Conservation (phyloP, 2,329 filamentous ascomycete genomes). For the Hirsutella rhossiliensis region DNA sequence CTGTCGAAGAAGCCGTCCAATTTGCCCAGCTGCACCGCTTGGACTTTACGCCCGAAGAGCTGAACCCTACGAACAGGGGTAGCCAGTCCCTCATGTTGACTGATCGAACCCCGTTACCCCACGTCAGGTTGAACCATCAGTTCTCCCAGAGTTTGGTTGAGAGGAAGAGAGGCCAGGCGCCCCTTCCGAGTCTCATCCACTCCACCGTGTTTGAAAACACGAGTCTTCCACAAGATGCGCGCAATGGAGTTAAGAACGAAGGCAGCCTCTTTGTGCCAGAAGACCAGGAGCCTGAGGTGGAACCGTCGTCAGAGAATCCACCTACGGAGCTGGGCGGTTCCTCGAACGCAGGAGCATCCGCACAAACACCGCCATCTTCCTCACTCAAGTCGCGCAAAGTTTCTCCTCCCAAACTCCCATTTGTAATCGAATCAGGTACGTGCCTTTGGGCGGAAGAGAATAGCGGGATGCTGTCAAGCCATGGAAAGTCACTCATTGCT, state of each 20-base stretch:
- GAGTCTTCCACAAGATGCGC: neutral
- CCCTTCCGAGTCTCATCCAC: constrained; percentile 44
- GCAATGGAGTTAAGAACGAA: constrained; percentile 9
- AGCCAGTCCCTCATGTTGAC: constrained; percentile 31
- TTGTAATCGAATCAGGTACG: neutral
- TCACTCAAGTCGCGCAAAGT: neutral
- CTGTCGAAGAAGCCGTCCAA: constrained; percentile 50
- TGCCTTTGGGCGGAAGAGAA: neutral
- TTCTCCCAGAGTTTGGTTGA: constrained; percentile 48
- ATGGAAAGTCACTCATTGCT: neutral
- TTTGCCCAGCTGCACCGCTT: constrained; percentile 50
- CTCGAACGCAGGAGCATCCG: neutral
- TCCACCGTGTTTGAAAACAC: constrained; percentile 33
- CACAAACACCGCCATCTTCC: neutral
- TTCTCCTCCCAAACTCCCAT: neutral
- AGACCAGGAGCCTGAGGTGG: neutral
- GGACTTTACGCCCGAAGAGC: constrained; percentile 29
- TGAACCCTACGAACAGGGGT: constrained; percentile 21
- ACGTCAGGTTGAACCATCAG: constrained; percentile 39
- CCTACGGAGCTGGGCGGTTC: neutral
- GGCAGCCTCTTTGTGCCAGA: constrained; percentile 17
- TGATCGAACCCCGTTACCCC: constrained; percentile 29
- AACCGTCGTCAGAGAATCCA: neutral
- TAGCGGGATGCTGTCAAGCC: neutral
- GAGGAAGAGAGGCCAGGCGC: constrained; percentile 39